phyloP scores from a whole-genome alignment of 2,329 filamentous ascomycete species.

The Cordyceps fumosorosea region DNA sequence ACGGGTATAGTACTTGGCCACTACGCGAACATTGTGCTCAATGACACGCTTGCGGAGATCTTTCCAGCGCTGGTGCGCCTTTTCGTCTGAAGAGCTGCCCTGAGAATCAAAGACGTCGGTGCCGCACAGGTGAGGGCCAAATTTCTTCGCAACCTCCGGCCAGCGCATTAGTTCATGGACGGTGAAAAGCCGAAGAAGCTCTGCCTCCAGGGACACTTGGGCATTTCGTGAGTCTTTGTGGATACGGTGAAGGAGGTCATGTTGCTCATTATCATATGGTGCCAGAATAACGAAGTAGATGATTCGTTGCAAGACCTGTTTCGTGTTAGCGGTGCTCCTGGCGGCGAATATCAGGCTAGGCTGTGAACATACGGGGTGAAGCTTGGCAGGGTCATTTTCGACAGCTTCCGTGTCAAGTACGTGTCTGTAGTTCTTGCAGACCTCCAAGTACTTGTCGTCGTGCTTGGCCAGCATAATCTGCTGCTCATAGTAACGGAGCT shows the following conservation, averaged over 20 bases:
- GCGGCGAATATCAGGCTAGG: not conserved
- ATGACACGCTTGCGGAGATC: conserved; percentile 97
- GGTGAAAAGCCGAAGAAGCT: conserved; percentile 90
- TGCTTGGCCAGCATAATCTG: conserved; percentile 95
- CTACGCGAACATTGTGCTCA: conserved; percentile 95
- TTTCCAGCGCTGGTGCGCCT: conserved; percentile 81
- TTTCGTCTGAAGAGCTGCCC: conserved; percentile 62
- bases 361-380: conserved; percentile 63
- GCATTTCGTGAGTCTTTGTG: conserved; percentile 76
- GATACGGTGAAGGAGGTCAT: conserved; percentile 91
- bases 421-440: conserved; percentile 96
- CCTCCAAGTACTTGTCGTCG: conserved; percentile 93
- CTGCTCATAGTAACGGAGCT: conserved; percentile 94
- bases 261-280: conserved; percentile 97
- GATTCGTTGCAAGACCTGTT: conserved; percentile 80
- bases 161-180: conserved; percentile 96
- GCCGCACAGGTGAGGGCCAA: conserved; percentile 77
- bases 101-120: conserved; percentile 83
- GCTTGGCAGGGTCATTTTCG: conserved; percentile 78
- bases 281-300: conserved; percentile 97
- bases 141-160: conserved; percentile 85
- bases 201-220: conserved; percentile 70
- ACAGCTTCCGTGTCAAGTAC: conserved; percentile 94
- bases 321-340: conserved; percentile 15
- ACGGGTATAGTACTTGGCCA: conserved; percentile 98